Conservation (phyloP, 2,329 filamentous ascomycete species). For the Neopestalotiopsis clavispora region DNA sequence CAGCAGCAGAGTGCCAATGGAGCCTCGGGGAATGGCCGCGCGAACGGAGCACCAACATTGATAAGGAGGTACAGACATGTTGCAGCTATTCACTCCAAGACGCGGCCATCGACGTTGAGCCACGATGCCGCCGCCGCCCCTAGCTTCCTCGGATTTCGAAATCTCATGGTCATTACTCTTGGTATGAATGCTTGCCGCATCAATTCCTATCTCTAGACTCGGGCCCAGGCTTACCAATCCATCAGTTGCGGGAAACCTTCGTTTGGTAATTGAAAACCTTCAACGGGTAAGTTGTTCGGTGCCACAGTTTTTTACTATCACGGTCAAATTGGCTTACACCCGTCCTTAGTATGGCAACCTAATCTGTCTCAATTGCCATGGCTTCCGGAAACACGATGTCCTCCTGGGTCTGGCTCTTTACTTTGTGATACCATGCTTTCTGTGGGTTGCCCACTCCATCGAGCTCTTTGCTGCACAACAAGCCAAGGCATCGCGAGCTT, state of each 20-base stretch:
- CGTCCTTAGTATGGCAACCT: conserved; percentile 83
- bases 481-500: conserved; percentile 69
- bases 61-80: conserved; percentile 87
- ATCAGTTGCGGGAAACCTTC: conserved; percentile 86
- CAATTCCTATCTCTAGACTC: not conserved
- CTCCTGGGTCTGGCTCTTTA: conserved; percentile 79
- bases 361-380: conserved; percentile 89
- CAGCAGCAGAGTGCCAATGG: not conserved
- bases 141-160: conserved; percentile 92
- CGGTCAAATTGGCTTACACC: conserved; percentile 20
- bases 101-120: conserved; percentile 80
- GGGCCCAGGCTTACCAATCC: conserved; percentile 13
- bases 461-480: conserved; percentile 83
- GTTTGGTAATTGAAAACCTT: conserved; percentile 95
- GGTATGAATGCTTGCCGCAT: conserved; percentile 58
- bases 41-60: conserved; percentile 30
- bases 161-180: conserved; percentile 92
- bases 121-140: conserved; percentile 77
- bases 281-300: conserved; percentile 69
- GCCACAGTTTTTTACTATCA: not conserved
- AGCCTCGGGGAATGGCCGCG: not conserved
- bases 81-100: conserved; percentile 78
- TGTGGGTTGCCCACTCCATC: conserved; percentile 89
- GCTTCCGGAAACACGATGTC: conserved; percentile 81
- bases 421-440: conserved; percentile 85